Base-by-base conservation (phyloP, 1,139 yeast species). In the Ogataea hybrid region DNA sequence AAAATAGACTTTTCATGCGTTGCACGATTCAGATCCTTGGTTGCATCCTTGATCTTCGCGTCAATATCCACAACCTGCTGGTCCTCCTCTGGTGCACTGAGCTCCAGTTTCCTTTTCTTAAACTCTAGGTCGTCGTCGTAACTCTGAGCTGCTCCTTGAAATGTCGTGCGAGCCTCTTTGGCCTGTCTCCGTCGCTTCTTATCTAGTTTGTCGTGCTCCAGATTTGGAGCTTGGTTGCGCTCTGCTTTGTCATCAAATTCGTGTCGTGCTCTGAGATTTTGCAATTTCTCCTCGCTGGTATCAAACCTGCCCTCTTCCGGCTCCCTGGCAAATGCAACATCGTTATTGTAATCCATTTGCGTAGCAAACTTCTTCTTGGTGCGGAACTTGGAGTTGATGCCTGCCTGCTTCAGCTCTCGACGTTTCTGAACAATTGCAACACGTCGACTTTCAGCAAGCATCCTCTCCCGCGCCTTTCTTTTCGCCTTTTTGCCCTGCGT, bases 401-500 rank as follows among this genome's bases (percentile, higher is more conserved):
- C 97, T 0, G 95, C 94, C 34, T 84, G 86, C 57, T 87, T 86
- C 57, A 89, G 68, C 53, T 89, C 97, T 49, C 97, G 69, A 48
- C 96, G 71, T 54, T 84, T 85, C 54, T 89, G 96, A 12, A 90
- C 61, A 44, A 83, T 66, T 0, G 96, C 88, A 16, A 88, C 70
- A 32, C 95, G 67, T 54, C 79, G 76, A 44, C 62, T 62, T 34
- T 62, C 66, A n/a, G 55, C 60, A 23, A 80, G 59, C 77, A 88
- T 75, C 43, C 94, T 70, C 57, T 92, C 98, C 43, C 98, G 71
- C 3, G 85, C 88, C 59, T 90, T 87, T 47, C 98, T 67, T 48
- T 89, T 86, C 1, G 97, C 97, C 64, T 92, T 92, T 55, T 90
- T 89, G 48, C 98, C 98, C 60, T 85, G 92, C 0, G 97, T 90